Percentiles rank a stretch among this genome's conserved stretches.
Evolutionary conservation across 495 filamentous ascomycete species (phyloP).

Genomic region (Podospora australis): DNA sequence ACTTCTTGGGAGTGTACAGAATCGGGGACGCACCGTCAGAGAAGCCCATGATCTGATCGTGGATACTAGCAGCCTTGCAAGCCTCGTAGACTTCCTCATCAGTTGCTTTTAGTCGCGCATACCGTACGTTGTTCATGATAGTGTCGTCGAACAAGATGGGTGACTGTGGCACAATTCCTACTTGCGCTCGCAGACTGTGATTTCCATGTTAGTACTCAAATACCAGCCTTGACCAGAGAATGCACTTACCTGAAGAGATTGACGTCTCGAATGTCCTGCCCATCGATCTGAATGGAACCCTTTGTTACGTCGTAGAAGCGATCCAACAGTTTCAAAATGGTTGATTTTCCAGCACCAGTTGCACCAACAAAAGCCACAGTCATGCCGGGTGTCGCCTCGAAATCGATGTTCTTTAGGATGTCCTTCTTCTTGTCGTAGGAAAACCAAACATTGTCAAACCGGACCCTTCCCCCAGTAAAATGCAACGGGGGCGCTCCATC

Average conservation of each 20-base stretch:
- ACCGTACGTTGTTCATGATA: slow-evolving; percentile 68
- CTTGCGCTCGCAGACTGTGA: slow-evolving; percentile 54
- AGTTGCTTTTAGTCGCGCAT: slow-evolving; percentile 54
- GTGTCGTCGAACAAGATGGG: slow-evolving; percentile 66
- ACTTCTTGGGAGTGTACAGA: neutral
- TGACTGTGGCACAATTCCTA: slow-evolving; percentile 69
- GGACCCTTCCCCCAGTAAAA: slow-evolving; percentile 53
- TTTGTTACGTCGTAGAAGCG: slow-evolving; percentile 62
- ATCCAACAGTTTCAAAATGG: slow-evolving; percentile 64
- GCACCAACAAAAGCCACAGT: slow-evolving; percentile 73
- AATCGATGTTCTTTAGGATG: slow-evolving; percentile 58
- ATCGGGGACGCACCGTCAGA: slow-evolving; percentile 37
- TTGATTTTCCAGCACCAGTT: slow-evolving; percentile 72
- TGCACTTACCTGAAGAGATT: slow-evolving; percentile 47
- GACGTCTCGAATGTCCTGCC: slow-evolving; percentile 63
- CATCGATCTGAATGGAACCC: slow-evolving; percentile 66
- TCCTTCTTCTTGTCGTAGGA: slow-evolving; percentile 64
- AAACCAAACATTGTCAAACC: slow-evolving; percentile 61
- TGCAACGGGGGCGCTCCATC: slow-evolving; percentile 49
- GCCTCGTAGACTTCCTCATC: slow-evolving; percentile 63
- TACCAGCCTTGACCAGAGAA: neutral
- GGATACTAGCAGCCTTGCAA: slow-evolving; percentile 62
- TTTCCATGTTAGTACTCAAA: slow-evolving; percentile 2
- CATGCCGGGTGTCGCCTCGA: slow-evolving; percentile 52
- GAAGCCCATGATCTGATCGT: slow-evolving; percentile 62